phyloP scores from a whole-genome alignment of 805 yeast genomes.

The Grigorovia yakushimaensis region DNA sequence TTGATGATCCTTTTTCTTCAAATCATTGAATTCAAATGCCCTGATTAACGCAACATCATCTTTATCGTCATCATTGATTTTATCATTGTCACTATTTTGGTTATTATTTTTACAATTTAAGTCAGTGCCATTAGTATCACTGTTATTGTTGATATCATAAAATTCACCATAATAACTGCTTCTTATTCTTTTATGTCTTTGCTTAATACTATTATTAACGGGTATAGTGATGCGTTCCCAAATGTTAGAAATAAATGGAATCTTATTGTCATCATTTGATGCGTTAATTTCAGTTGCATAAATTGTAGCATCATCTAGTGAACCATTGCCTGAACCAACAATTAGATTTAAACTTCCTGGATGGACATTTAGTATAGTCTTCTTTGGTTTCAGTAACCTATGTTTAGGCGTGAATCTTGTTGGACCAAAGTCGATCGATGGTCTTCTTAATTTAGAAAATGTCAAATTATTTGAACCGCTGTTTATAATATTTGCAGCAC shows the following conservation, averaged over 20 bases:
- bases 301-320: constrained; percentile 24
- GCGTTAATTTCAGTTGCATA: constrained; percentile 27
- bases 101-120: no score
- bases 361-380: constrained; percentile 16
- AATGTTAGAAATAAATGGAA: constrained; percentile 17
- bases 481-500: background rate
- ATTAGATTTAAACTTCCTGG: constrained; percentile 16
- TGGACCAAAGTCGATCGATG: background rate
- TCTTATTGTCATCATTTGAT: constrained; percentile 4
- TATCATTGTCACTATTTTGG: constrained; percentile 1
- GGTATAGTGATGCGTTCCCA: constrained; percentile 26
- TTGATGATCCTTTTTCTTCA: background rate
- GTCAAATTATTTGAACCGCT: background rate
- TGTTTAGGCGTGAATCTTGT: constrained; percentile 12
- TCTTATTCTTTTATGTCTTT: constrained; percentile 15
- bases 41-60: constrained; percentile 25
- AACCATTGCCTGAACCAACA: constrained; percentile 24
- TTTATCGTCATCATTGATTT: background rate
- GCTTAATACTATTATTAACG: constrained; percentile 20
- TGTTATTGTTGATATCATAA: constrained; percentile 10
- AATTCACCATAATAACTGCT: constrained; percentile 10
- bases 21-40: constrained; percentile 17
- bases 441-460: constrained; percentile 1
- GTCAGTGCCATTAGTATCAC: background rate
- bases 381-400: constrained; percentile 11